Evolutionary conservation across 768 basidiomycete species (phyloP).

Genomic region (Serpula lacrymans): DNA sequence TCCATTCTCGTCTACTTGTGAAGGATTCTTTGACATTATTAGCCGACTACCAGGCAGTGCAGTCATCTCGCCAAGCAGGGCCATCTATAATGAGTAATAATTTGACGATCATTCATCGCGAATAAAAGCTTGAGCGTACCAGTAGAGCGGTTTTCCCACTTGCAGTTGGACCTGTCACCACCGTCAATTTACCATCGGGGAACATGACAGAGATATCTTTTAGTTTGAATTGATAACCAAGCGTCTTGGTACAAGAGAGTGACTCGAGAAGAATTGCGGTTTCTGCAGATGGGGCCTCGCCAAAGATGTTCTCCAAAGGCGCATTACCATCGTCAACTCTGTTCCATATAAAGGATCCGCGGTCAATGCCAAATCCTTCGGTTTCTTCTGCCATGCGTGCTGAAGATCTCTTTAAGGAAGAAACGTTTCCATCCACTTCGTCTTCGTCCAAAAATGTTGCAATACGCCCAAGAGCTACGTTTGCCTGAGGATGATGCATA

Average conservation of each 20-base stretch:
- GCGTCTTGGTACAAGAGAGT: too few species aligned
- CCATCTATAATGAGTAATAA: slow-evolving; percentile 56
- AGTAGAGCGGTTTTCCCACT: slow-evolving; percentile 81
- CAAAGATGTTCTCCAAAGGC: too few species aligned
- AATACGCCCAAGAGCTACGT: slow-evolving; percentile 66
- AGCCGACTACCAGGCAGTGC: slow-evolving; percentile 42
- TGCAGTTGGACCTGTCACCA: slow-evolving; percentile 78
- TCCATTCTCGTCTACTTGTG: slow-evolving; percentile 50
- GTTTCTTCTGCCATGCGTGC: too few species aligned
- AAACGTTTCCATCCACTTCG: slow-evolving; percentile 70
- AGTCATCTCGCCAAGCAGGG: slow-evolving; percentile 71
- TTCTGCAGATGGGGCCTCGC: too few species aligned
- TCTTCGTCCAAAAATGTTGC: slow-evolving; percentile 66
- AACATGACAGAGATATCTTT: slow-evolving; percentile 64
- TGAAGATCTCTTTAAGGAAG: slow-evolving; percentile 47
- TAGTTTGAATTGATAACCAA: slow-evolving; percentile 66
- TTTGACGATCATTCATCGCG: too few species aligned
- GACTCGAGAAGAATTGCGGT: too few species aligned
- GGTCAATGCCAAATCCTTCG: slow-evolving; percentile 53
- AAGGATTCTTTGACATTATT: slow-evolving; percentile 63
- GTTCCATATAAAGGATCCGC: slow-evolving; percentile 63
- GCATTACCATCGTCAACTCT: slow-evolving; percentile 30
- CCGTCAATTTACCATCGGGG: slow-evolving; percentile 65
- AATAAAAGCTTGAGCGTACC: slow-evolving; percentile 31
- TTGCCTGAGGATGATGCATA: slow-evolving; percentile 41